phyloP scores from a whole-genome alignment of 352 stramenopile species.

The Globisporangium ultimum region DNA sequence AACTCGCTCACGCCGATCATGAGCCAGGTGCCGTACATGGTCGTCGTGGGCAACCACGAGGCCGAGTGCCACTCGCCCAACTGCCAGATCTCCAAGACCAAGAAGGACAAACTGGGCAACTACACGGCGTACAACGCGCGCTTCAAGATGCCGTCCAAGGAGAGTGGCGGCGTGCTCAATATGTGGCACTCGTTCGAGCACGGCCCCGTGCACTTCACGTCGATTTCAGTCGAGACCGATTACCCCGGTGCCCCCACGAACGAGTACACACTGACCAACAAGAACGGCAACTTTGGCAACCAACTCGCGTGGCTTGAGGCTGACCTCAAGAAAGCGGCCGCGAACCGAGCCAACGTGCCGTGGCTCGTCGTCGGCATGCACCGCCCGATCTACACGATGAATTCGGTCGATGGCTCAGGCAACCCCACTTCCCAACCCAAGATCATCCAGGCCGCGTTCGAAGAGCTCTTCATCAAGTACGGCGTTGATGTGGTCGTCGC shows the following conservation, averaged over 20 bases:
- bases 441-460: constrained; percentile 59
- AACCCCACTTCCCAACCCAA: neutral
- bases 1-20: constrained; percentile 52
- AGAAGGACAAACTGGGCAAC: constrained; percentile 62
- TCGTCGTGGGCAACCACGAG: constrained; percentile 84
- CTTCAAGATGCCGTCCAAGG: constrained; percentile 81
- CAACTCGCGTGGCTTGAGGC: constrained; percentile 49
- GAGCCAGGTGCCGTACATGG: constrained; percentile 78
- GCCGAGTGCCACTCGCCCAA: constrained; percentile 77
- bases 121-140: constrained; percentile 84
- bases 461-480: constrained; percentile 84
- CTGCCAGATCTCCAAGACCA: constrained; percentile 44
- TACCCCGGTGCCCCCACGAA: constrained; percentile 40
- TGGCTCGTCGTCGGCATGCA: constrained; percentile 60
- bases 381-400: constrained; percentile 14
- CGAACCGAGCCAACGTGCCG: constrained; percentile 35
- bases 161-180: constrained; percentile 55
- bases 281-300: constrained; percentile 46
- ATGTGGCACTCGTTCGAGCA: constrained; percentile 91
- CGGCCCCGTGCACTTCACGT: constrained; percentile 79
- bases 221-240: constrained; percentile 19
- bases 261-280: constrained; percentile 15
- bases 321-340: constrained; percentile 41
- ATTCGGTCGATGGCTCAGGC: neutral
- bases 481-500: constrained; percentile 80